These are phyloP conservation scores for Alternaria sp. DNA, from an alignment of 2,329 filamentous ascomycete species.

Conservation along the genomic window DNA sequence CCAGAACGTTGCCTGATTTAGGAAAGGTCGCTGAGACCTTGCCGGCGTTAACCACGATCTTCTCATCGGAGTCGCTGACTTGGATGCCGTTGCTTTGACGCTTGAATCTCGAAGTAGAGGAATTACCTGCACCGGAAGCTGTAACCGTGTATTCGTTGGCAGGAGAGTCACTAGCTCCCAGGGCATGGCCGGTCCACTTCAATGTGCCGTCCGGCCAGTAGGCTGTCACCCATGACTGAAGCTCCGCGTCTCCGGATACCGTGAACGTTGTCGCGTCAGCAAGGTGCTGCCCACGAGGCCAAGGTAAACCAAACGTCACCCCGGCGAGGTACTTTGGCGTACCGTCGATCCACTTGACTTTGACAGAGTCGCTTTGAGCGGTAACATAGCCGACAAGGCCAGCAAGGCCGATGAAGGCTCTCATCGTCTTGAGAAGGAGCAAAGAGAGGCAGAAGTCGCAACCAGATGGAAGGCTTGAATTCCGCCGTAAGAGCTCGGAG, in stretches of 20 bases:
- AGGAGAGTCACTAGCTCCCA: constrained; percentile 55
- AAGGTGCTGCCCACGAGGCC: constrained; percentile 50
- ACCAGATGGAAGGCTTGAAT: constrained; percentile 2
- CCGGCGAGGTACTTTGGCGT: constrained; percentile 42
- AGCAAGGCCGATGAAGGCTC: constrained; percentile 25
- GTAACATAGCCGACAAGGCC: constrained; percentile 26
- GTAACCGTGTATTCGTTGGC: constrained; percentile 57
- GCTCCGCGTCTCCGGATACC: constrained; percentile 38
- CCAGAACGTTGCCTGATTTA: constrained; percentile 41
- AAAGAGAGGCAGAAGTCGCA: constrained; percentile 16
- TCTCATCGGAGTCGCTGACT: constrained; percentile 34
- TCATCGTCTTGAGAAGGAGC: constrained; percentile 23
- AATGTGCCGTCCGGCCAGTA: constrained; percentile 69
- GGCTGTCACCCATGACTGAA: constrained; percentile 66
- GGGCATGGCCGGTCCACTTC: constrained; percentile 69
- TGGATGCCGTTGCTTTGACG: constrained; percentile 33
- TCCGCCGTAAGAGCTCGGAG: neutral
- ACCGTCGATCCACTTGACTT: constrained; percentile 46
- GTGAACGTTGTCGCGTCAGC: constrained; percentile 50
- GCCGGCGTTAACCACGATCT: constrained; percentile 44
- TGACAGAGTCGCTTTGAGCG: constrained; percentile 33
- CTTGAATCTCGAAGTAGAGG: constrained; percentile 17
- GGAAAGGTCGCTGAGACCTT: constrained; percentile 48
- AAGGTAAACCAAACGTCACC: constrained; percentile 54
- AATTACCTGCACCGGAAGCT: constrained; percentile 38